Percentiles rank a stretch among this genome's conserved stretches.
These are phyloP conservation scores for Penicillium arizonense DNA, from an alignment of 495 filamentous ascomycete genomes.

Conservation along the genomic window DNA sequence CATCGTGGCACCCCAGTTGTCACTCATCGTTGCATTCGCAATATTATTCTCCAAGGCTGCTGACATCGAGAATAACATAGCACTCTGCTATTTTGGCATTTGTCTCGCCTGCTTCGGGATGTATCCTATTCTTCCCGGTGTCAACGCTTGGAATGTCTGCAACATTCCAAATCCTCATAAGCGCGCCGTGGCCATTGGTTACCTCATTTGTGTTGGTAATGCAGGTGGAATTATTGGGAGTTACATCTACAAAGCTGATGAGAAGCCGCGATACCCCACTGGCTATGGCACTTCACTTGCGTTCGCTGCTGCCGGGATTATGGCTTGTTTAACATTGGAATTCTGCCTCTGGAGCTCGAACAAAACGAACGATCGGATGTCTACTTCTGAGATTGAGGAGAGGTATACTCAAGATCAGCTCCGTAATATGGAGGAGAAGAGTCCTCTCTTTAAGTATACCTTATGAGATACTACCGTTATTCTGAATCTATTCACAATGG, in stretches of 20 bases:
- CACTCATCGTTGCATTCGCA: conserved; percentile 12
- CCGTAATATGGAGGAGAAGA: conserved; percentile 32
- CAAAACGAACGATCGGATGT: conserved; percentile 19
- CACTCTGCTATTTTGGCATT: conserved; percentile 24
- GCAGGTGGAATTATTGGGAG: conserved; percentile 20
- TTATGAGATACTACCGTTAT: conserved; percentile 1
- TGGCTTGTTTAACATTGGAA: conserved; percentile 23
- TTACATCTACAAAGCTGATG: conserved; percentile 16
- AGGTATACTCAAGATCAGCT: conserved; percentile 28
- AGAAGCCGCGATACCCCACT: conserved; percentile 18
- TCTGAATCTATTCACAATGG: not conserved
- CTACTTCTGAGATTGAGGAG: conserved; percentile 21
- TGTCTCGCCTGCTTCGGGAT: conserved; percentile 18
- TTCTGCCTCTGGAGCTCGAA: conserved; percentile 24
- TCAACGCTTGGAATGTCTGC: conserved; percentile 24
- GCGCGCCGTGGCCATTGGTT: conserved; percentile 23
- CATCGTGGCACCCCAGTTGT: conserved; percentile 15
- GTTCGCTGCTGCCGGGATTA: conserved; percentile 23
- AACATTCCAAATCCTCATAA: conserved; percentile 18
- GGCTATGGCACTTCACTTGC: conserved; percentile 22
- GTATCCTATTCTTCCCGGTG: conserved; percentile 26
- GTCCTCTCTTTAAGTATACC: conserved; percentile 29
- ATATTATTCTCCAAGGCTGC: conserved; percentile 17
- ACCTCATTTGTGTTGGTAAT: conserved; percentile 21
- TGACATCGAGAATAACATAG: conserved; percentile 15